Conservation (phyloP, 768 basidiomycete genomes). For the Suillus plorans region DNA sequence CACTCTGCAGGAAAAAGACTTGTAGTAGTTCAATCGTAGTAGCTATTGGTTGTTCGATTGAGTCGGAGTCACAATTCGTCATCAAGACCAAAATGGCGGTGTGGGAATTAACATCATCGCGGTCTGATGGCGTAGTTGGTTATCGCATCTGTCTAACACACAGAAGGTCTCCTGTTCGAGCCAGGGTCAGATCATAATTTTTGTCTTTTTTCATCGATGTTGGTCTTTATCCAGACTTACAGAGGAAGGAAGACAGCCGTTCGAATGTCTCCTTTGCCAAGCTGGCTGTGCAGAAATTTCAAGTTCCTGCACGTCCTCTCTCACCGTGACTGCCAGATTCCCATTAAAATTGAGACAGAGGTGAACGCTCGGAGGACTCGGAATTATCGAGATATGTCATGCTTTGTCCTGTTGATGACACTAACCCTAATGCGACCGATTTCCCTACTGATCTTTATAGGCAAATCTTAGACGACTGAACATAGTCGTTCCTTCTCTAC, state of each 20-base stretch:
- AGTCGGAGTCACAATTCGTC: no score
- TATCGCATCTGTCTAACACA: conserved; percentile 83
- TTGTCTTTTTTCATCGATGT: background rate
- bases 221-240: background rate
- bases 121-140: conserved; percentile 42
- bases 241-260: conserved; percentile 5
- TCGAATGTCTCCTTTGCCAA: background rate
- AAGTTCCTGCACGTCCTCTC: conserved; percentile 27
- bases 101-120: conserved; percentile 5
- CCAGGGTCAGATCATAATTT: background rate
- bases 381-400: background rate
- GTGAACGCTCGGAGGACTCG: conserved; percentile 37
- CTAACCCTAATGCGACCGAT: no score
- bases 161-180: conserved; percentile 35
- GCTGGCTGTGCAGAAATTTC: conserved; percentile 26
- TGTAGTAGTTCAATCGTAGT: no score
- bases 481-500: background rate
- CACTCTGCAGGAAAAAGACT: background rate
- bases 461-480: background rate
- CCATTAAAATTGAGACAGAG: conserved; percentile 39
- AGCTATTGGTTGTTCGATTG: no score
- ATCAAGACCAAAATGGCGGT: background rate
- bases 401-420: background rate
- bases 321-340: conserved; percentile 37
- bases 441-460: background rate